These are phyloP conservation scores for Nannochloropsis gaditana DNA, from an alignment of 108 stramenopile genomes.

Conservation along the genomic window DNA sequence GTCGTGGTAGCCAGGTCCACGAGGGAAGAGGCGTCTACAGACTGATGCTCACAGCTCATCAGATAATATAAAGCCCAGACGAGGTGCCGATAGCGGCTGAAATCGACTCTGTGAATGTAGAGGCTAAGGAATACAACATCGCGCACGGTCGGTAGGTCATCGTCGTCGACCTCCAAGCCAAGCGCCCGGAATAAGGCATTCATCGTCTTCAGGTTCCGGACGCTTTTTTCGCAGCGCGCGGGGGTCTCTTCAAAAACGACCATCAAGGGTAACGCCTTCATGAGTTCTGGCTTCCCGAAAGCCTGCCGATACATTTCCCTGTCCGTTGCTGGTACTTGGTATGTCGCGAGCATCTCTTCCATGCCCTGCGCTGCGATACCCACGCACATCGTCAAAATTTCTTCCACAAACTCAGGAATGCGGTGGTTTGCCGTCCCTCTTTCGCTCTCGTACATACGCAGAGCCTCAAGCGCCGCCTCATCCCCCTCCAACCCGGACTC, in stretches of 20 bases:
- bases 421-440: not conserved
- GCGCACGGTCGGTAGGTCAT: not conserved
- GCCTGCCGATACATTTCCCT: not conserved
- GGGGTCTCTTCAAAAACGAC: not conserved
- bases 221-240: not conserved
- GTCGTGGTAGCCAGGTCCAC: not conserved
- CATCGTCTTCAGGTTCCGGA: conserved; percentile 6
- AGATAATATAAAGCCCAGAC: conserved; percentile 9
- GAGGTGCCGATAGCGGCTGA: not conserved
- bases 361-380: not conserved
- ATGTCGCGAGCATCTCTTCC: not conserved
- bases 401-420: conserved; percentile 13
- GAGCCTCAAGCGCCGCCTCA: not conserved
- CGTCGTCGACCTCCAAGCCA: conserved; percentile 4
- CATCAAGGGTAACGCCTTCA: not conserved
- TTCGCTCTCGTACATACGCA: not conserved
- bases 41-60: conserved; percentile 13
- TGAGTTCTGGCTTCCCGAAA: not conserved
- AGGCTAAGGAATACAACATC: not conserved
- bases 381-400: not conserved
- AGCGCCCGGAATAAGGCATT: conserved; percentile 4
- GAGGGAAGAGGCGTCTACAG: not conserved
- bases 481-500: not conserved
- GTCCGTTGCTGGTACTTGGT: not conserved
- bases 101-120: not conserved